phyloP scores from a whole-genome alignment of 2,329 filamentous ascomycete genomes.

The Talaromyces funiculosus region DNA sequence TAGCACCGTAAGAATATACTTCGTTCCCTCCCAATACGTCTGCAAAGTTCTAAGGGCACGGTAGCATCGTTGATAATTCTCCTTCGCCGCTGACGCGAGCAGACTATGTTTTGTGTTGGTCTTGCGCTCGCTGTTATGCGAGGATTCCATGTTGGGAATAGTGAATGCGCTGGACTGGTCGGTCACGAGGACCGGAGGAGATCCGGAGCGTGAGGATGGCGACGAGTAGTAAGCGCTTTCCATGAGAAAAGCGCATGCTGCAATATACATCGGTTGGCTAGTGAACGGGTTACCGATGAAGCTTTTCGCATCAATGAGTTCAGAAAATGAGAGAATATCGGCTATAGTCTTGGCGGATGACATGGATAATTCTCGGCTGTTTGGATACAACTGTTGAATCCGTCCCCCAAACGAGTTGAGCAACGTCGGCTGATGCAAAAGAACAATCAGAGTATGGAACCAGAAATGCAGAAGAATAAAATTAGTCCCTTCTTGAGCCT shows the following conservation, averaged over 20 bases:
- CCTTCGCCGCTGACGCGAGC: constrained; percentile 72
- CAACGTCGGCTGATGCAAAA: constrained; percentile 77
- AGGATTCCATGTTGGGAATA: constrained; percentile 28
- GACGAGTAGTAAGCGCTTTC: constrained; percentile 69
- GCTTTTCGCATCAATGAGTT: constrained; percentile 77
- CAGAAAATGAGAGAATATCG: constrained; percentile 79
- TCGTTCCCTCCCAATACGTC: constrained; percentile 77
- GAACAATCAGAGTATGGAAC: constrained; percentile 81
- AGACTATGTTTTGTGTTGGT: constrained; percentile 62
- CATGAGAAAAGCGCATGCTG: constrained; percentile 80
- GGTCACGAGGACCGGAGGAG: constrained; percentile 39
- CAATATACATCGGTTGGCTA: constrained; percentile 85
- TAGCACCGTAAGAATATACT: constrained; percentile 78
- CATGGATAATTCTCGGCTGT: constrained; percentile 77
- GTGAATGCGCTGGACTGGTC: constrained; percentile 32
- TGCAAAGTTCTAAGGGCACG: constrained; percentile 76
- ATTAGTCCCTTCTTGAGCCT: constrained; percentile 73
- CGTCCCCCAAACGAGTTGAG: constrained; percentile 67
- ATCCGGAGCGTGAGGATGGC: constrained; percentile 57
- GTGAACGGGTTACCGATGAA: constrained; percentile 86
- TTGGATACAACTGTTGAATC: constrained; percentile 67
- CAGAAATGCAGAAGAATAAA: constrained; percentile 84
- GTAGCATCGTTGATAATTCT: constrained; percentile 84
- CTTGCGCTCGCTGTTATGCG: constrained; percentile 25
- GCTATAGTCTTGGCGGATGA: constrained; percentile 88